Evolutionary conservation across 2,329 filamentous ascomycete species (phyloP).

Genomic region (Chalara sp.): DNA sequence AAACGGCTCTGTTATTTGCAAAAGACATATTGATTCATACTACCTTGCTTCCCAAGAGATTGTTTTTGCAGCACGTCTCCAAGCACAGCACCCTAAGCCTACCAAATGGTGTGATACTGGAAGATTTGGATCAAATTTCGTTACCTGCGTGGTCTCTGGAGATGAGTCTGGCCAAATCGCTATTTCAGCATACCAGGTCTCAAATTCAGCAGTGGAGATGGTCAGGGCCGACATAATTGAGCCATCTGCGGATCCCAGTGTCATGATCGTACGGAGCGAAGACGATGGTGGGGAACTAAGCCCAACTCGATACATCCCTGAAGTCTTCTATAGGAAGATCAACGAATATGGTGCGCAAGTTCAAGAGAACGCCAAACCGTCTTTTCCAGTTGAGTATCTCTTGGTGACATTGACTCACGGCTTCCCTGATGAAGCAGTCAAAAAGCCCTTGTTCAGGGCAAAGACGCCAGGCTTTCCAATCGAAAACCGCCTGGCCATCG

Average conservation of each 20-base stretch:
- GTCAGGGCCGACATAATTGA: slow-evolving; percentile 91
- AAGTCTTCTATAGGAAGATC: slow-evolving; percentile 91
- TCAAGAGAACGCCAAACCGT: slow-evolving; percentile 93
- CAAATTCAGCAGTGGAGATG: slow-evolving; percentile 96
- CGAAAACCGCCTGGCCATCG: slow-evolving; percentile 83
- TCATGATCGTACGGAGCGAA: slow-evolving; percentile 92
- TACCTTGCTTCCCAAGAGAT: slow-evolving; percentile 91
- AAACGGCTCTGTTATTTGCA: slow-evolving; percentile 86
- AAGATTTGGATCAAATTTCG: slow-evolving; percentile 90
- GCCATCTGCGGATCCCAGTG: slow-evolving; percentile 82
- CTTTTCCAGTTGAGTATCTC: slow-evolving; percentile 94
- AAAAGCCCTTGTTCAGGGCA: slow-evolving; percentile 67
- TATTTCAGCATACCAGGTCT: slow-evolving; percentile 89
- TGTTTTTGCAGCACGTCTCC: slow-evolving; percentile 78
- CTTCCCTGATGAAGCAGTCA: slow-evolving; percentile 69
- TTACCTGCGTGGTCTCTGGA: slow-evolving; percentile 92
- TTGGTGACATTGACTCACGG: slow-evolving; percentile 94
- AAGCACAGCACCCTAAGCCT: slow-evolving; percentile 80
- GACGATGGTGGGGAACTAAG: slow-evolving; percentile 66
- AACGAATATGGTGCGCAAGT: slow-evolving; percentile 97
- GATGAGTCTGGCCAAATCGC: slow-evolving; percentile 84
- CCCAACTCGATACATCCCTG: slow-evolving; percentile 83
- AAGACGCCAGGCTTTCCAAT: slow-evolving; percentile 67
- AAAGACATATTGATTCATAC: slow-evolving; percentile 86
- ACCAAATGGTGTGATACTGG: slow-evolving; percentile 98